Evolutionary conservation across 1,284 basidiomycete genomes (phyloP), one percentile per base, ranked within the genome.

Genomic region (Singerocomus rubriflavus): DNA sequence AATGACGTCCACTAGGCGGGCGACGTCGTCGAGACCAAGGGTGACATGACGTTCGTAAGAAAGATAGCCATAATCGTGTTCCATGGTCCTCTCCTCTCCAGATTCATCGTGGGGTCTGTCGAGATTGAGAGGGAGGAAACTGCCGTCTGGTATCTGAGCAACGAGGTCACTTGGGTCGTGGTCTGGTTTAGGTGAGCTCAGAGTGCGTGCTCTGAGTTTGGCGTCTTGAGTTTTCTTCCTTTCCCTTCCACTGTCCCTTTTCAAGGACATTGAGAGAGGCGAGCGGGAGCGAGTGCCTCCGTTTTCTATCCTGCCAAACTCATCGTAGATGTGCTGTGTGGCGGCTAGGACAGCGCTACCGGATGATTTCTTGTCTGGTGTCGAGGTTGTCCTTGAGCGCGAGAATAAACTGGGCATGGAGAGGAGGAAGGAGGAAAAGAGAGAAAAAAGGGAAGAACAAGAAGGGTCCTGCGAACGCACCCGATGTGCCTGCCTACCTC

Each of bases 11-110:
- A 92, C 82, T 34, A 94, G 78, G 31, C 79, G 74, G 7, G 80
- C 78, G 13, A 86, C 80, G 61, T 93, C 84, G 50, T 89, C 84
- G 13, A 91, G 71, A 12, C 88, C 83, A 0, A 95, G 79, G 4
- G 89, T 75, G 53, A 89, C 81, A 64, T 91, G 84, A 29, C 82
- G 77, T 51, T 83, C 79, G 64, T 82, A 83, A 14, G 79, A 80
- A 38, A 91, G 76, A 56, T 87, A 87, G 37, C 88, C 85, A 61
- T 91, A 90, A 63, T 84, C 82, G 52, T 76, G 70, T 43, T 69
- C 71, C 16, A 57, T 16, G 13, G 64, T 44, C 41, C 57, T 67
- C 55, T 66, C 62, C 38, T 66, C 65, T 27, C 68, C 67, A 6
- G 68, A 57, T 49, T 71, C 69, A 54, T 62, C 59, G 51, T 65